Base-by-base conservation (phyloP, 306 rosid genomes). In the Glycine latifolia region DNA sequence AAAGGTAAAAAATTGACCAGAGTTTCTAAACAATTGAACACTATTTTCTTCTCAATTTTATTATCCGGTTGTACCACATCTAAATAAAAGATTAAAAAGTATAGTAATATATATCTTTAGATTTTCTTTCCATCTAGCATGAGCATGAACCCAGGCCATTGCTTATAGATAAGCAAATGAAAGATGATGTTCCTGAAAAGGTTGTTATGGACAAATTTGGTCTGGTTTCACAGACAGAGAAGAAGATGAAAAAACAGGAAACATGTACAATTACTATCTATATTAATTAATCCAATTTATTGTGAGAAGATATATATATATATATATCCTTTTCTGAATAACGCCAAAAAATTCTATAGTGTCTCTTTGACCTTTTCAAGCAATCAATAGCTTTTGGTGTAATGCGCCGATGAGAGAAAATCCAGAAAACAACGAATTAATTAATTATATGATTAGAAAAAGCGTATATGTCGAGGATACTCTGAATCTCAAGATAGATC, bases 301-400 rank as follows among this genome's bases (percentile, higher is more conserved):
- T 9, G 14, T 8, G 37, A 59, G 37, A 9, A 59, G 5, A 59
- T 59, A 26, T 35, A 26, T 16, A 56, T 8, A 56, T 17, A 56
- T 16, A 20, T 59, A 59, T 26, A 26, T 26, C 31, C 31, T 26
- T 26, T 26, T 26, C 2, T 26, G 31, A 26, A 26, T 37, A 55
- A 73, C 14, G 15, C 31, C 79, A 59, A 59, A 58, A 26, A 75
- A 41, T 59, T 60, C 12, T 44, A 13, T 26, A 13, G 20, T 44
- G 58, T 59, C 56, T 16, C 26, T 26, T 17, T 75, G 46, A 75
- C 70, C 44, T 71, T 33, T 39, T 35, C 47, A 53, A 53, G n/a
- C 62, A 50, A 13, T 50, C 6, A 7, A 71, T 9, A 56, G 20
- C 68, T 74, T 26, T 26, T 43, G 68, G 43, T 58, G 53, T 11